Conservation (phyloP, 345 rosid genomes). For the Cochlearia excelsa region DNA sequence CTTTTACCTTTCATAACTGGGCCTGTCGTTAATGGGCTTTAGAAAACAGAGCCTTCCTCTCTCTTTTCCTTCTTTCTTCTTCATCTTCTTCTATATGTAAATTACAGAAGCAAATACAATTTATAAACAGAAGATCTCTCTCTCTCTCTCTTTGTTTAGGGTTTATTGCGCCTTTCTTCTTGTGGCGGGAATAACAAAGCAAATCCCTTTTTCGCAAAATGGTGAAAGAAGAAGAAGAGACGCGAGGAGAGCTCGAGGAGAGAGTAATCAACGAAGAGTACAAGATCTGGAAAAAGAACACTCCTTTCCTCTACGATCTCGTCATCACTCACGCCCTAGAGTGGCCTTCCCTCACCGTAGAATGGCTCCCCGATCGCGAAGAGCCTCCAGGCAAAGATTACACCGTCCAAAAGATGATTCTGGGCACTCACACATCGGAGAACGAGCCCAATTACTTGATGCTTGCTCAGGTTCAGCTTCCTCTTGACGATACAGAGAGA, state of each 20-base stretch:
- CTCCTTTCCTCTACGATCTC: conserved; percentile 94
- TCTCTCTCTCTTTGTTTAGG: conserved; percentile 17
- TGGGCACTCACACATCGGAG: conserved; percentile 97
- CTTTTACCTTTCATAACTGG: no score
- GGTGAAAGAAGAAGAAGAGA: conserved; percentile 97
- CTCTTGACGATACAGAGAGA: conserved; percentile 82
- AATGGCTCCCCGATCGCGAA: conserved; percentile 91
- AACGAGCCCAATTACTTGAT: conserved; percentile 94
- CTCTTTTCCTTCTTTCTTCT: background rate
- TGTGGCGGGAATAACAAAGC: conserved; percentile 24
- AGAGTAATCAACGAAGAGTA: conserved; percentile 89
- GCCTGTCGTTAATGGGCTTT: background rate
- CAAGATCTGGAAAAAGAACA: conserved; percentile 99
- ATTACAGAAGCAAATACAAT: conserved; percentile 10
- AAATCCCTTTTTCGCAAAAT: conserved; percentile 28
- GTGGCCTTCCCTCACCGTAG: conserved; percentile 98
- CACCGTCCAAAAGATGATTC: conserved; percentile 95
- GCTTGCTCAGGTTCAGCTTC: conserved; percentile 97
- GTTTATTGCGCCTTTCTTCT: conserved; percentile 23
- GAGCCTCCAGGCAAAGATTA: conserved; percentile 95
- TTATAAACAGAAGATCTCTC: conserved; percentile 13
- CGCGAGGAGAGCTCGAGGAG: conserved; percentile 96
- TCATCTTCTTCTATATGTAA: conserved; percentile 4
- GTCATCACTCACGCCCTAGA: conserved; percentile 96
- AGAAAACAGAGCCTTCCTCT: background rate